Percentiles rank a stretch among this genome's conserved stretches.
phyloP scores from a whole-genome alignment of 495 filamentous ascomycete species.

The Zalerion maritima region DNA sequence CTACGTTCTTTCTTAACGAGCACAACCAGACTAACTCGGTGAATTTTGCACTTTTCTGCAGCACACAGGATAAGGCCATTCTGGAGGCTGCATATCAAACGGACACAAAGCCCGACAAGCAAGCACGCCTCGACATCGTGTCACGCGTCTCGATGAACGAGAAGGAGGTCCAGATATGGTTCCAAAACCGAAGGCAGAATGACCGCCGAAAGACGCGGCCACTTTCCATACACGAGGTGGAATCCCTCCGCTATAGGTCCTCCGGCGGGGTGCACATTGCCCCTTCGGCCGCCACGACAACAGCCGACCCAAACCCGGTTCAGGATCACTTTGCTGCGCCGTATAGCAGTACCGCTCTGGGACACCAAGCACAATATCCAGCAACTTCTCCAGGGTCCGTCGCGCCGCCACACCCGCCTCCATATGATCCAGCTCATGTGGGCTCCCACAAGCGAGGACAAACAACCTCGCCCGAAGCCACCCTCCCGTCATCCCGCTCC shows the following conservation, averaged over 20 bases:
- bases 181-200: constrained; percentile 94
- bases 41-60: constrained; percentile 19
- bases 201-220: constrained; percentile 82
- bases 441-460: too few species aligned
- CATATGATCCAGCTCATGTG: too few species aligned
- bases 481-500: too few species aligned
- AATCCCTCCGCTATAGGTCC: constrained; percentile 35
- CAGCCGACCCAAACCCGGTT: constrained; percentile 19
- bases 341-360: too few species aligned
- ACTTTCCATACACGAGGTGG: constrained; percentile 66
- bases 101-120: constrained; percentile 88
- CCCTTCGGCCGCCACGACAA: constrained; percentile 29
- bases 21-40: constrained; percentile 6
- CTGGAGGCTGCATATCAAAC: constrained; percentile 76
- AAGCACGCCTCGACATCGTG: constrained; percentile 68
- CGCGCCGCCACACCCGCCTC: too few species aligned
- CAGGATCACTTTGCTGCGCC: constrained; percentile 18
- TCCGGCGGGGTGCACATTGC: constrained; percentile 37
- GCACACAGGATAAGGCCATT: constrained; percentile 76
- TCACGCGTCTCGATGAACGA: constrained; percentile 79
- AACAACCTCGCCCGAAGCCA: too few species aligned
- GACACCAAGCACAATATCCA: too few species aligned
- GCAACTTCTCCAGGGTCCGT: too few species aligned
- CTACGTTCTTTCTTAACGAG: not conserved
- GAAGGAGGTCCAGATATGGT: constrained; percentile 99